Evolutionary conservation across 345 rosid species (phyloP).

Genomic region (Bruguiera parviflora): DNA sequence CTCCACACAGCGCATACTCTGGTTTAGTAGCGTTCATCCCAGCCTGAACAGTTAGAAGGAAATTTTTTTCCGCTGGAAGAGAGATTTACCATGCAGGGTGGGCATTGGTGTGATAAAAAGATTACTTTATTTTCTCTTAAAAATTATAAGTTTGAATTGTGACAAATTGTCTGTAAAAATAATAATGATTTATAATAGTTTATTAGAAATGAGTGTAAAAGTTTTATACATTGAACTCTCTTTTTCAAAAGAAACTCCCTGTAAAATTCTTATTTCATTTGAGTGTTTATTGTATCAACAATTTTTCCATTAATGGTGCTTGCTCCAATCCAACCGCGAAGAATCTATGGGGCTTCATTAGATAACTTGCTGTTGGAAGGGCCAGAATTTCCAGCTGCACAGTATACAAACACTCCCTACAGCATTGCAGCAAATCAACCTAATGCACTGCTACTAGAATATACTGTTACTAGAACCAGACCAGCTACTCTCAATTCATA

Average conservation of each 20-base stretch:
- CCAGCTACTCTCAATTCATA: no score
- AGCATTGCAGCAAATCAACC: slow-evolving; percentile 35
- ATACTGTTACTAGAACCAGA: no score
- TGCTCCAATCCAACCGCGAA: slow-evolving; percentile 36
- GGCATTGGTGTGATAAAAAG: no score
- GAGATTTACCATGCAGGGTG: not conserved
- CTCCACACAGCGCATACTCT: not conserved
- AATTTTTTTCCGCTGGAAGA: not conserved
- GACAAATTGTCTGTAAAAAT: no score
- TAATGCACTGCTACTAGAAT: slow-evolving; percentile 6
- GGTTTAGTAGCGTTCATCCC: not conserved
- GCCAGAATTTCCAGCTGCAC: slow-evolving; percentile 36
- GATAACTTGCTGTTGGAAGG: slow-evolving; percentile 20
- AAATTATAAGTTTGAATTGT: no score
- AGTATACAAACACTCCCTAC: slow-evolving; percentile 29
- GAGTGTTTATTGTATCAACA: no score
- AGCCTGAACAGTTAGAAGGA: not conserved
- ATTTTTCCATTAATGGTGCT: slow-evolving; percentile 29
- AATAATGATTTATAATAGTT: no score
- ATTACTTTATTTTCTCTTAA: no score
- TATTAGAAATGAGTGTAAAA: no score
- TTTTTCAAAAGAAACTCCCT: no score
- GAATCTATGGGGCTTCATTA: slow-evolving; percentile 36
- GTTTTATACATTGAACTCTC: no score
- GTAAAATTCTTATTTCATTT: no score